Evolutionary conservation across 768 basidiomycete species (phyloP).

Genomic region (Hygrocybe coccinea): DNA sequence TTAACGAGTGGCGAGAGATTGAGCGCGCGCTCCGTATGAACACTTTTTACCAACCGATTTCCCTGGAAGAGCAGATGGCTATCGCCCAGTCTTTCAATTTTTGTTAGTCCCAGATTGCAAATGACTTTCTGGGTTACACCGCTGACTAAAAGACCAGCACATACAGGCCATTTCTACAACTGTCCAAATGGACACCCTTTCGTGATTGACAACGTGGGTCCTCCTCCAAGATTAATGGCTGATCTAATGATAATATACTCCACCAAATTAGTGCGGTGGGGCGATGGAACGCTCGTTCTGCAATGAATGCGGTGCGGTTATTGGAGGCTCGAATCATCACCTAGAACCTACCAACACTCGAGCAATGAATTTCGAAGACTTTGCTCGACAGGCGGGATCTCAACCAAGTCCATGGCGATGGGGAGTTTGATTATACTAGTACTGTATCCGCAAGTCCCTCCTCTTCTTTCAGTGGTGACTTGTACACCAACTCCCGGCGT

Average conservation of each 20-base stretch:
- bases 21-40: conserved; percentile 35
- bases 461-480: too few species aligned
- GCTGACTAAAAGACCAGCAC: conserved; percentile 21
- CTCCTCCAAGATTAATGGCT: background rate
- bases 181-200: conserved; percentile 61
- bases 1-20: conserved; percentile 45
- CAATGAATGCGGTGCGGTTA: conserved; percentile 52
- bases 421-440: conserved; percentile 14
- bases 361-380: conserved; percentile 42
- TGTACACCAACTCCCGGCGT: too few species aligned
- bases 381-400: conserved; percentile 34
- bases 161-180: conserved; percentile 44
- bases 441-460: too few species aligned
- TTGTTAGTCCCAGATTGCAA: conserved; percentile 27
- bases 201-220: conserved; percentile 50
- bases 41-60: conserved; percentile 49
- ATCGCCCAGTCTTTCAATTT: conserved; percentile 51
- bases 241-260: background rate
- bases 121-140: background rate
- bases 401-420: conserved; percentile 28
- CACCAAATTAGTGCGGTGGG: conserved; percentile 49
- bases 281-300: conserved; percentile 46
- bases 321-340: conserved; percentile 47
- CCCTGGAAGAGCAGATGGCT: conserved; percentile 46
- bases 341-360: conserved; percentile 42